Percentiles rank a stretch among this genome's conserved stretches.
Conservation (phyloP, 768 basidiomycete genomes). For the Clathrus columnatus region DNA sequence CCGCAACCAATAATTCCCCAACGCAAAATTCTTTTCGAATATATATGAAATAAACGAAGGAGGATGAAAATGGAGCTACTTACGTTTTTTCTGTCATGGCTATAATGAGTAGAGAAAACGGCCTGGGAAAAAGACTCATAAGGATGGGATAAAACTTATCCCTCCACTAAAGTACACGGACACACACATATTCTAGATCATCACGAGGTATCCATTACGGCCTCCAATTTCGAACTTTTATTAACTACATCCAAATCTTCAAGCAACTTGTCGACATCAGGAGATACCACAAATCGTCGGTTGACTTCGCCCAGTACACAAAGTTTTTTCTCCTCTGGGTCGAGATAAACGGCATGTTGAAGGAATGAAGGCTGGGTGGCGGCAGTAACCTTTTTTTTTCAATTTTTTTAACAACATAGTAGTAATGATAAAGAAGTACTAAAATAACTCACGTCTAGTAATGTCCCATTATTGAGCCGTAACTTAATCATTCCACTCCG, state of each 20-base stretch:
- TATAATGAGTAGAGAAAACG: neutral
- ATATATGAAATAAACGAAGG: neutral
- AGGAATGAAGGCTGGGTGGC: slow-evolving; percentile 83
- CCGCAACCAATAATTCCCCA: slow-evolving; percentile 10
- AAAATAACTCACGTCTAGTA: slow-evolving; percentile 61
- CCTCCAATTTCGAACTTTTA: slow-evolving; percentile 1
- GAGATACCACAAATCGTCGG: slow-evolving; percentile 76
- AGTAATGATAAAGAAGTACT: slow-evolving; percentile 3
- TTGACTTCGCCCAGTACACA: slow-evolving; percentile 79
- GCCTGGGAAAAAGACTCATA: neutral
- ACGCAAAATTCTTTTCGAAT: neutral
- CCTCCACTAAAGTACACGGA: neutral
- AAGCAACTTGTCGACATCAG: slow-evolving; percentile 71
- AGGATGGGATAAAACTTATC: neutral
- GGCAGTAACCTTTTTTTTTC: slow-evolving; percentile 53
- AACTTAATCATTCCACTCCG: slow-evolving; percentile 82
- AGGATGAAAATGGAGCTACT: neutral
- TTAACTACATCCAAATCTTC: slow-evolving; percentile 43
- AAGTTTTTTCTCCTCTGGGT: slow-evolving; percentile 48
- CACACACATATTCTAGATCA: neutral
- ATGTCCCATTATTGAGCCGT: slow-evolving; percentile 68
- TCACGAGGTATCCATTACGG: slow-evolving; percentile 2
- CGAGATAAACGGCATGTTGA: slow-evolving; percentile 75
- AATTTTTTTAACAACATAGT: neutral
- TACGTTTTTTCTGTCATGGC: neutral